Evolutionary conservation across 2,329 filamentous ascomycete species (phyloP).

Genomic region (Hysterium pulicare): DNA sequence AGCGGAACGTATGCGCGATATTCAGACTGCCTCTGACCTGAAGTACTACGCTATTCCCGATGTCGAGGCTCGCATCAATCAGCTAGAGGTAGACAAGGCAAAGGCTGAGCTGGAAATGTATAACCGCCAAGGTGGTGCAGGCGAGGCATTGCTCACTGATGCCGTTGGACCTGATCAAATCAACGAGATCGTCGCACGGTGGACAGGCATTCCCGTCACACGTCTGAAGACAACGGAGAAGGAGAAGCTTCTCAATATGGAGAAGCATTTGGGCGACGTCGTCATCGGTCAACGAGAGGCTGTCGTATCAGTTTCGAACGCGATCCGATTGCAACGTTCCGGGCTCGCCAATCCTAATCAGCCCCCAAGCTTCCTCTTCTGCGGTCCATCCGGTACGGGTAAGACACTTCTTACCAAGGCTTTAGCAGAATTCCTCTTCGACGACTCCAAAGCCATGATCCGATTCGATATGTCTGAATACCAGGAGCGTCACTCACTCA

Average conservation of each 20-base stretch:
- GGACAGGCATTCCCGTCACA: slow-evolving; percentile 98
- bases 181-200: slow-evolving; percentile 94
- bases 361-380: slow-evolving; percentile 97
- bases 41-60: slow-evolving; percentile 98
- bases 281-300: slow-evolving; percentile 95
- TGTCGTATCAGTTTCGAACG: slow-evolving; percentile 88
- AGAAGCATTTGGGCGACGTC: slow-evolving; percentile 74
- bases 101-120: slow-evolving; percentile 12
- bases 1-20: slow-evolving; percentile 81
- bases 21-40: slow-evolving; percentile 84
- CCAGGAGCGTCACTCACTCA: slow-evolving; percentile 92
- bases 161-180: slow-evolving; percentile 96
- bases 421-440: slow-evolving; percentile 95
- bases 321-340: slow-evolving; percentile 90
- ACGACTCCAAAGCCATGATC: slow-evolving; percentile 96
- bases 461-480: slow-evolving; percentile 99
- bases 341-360: slow-evolving; percentile 95
- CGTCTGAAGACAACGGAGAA: slow-evolving; percentile 93
- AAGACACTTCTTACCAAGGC: slow-evolving; percentile 97
- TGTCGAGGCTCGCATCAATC: slow-evolving; percentile 74
- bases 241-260: slow-evolving; percentile 98
- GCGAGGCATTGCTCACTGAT: slow-evolving; percentile 78
- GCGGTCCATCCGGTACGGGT: slow-evolving; percentile 95
- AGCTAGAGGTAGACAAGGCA: slow-evolving; percentile 60
- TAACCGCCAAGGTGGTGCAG: slow-evolving; percentile 55